Conservation (phyloP, 2,329 filamentous ascomycete genomes). For the Magnaporthales sp. region DNA sequence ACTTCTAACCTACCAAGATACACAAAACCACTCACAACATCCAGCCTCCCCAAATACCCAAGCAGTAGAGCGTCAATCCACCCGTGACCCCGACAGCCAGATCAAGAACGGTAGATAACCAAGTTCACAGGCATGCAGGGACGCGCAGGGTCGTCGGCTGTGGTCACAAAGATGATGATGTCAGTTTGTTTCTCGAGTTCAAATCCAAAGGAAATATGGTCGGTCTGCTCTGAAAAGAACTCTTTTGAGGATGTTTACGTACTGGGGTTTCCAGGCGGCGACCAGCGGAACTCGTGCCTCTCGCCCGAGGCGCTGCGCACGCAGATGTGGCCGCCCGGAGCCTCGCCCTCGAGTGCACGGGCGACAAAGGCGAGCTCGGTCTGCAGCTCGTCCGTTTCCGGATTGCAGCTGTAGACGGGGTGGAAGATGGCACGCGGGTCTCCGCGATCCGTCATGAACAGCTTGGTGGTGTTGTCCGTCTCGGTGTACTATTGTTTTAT, state of each 20-base stretch:
- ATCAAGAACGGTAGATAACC: background rate
- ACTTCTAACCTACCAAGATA: background rate
- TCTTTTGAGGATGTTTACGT: no score
- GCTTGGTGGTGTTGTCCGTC: conserved; percentile 36
- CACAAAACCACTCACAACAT: background rate
- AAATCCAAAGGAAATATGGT: no score
- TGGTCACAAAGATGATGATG: no score
- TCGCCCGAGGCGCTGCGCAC: conserved; percentile 27
- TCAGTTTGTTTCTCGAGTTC: no score
- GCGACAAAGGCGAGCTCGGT: conserved; percentile 25
- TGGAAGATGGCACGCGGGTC: conserved; percentile 32
- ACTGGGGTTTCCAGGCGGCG: conserved; percentile 29
- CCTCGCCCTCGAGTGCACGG: conserved; percentile 13
- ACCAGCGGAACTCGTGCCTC: conserved; percentile 32
- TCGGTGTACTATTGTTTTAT: conserved; percentile 22
- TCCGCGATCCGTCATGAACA: conserved; percentile 36
- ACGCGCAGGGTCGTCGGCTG: background rate
- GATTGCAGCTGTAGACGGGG: conserved; percentile 31
- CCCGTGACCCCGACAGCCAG: background rate
- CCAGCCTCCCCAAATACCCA: background rate
- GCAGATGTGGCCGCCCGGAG: conserved; percentile 27
- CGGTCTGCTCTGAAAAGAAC: no score
- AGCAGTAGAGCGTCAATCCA: background rate
- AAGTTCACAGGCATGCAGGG: conserved; percentile 2
- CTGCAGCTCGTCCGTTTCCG: conserved; percentile 29